phyloP scores from a whole-genome alignment of 169 alveolate genomes.

The Plasmodium vivax region DNA sequence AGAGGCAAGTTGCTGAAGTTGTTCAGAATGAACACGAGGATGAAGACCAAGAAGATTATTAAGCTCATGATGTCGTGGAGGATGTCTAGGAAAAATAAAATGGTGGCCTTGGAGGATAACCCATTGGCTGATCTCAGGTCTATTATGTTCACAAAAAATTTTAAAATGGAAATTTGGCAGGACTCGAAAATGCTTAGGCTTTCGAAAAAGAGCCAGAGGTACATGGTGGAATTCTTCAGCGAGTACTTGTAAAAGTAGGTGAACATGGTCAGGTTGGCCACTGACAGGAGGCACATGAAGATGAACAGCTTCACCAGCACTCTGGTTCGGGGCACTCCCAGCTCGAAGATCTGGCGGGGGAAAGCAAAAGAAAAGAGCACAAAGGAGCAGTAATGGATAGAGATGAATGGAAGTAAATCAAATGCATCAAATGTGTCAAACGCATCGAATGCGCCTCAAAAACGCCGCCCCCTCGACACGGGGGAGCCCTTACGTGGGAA shows the following conservation, averaged over 20 bases:
- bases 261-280: slow-evolving; percentile 78
- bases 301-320: slow-evolving; percentile 75
- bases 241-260: slow-evolving; percentile 76
- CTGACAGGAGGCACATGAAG: slow-evolving; percentile 79
- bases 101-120: slow-evolving; percentile 77
- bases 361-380: neutral
- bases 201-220: slow-evolving; percentile 90
- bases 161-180: slow-evolving; percentile 73
- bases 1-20: slow-evolving; percentile 89
- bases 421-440: neutral
- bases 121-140: slow-evolving; percentile 78
- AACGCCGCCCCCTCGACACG: neutral
- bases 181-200: slow-evolving; percentile 76
- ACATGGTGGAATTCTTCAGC: slow-evolving; percentile 84
- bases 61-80: slow-evolving; percentile 79
- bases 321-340: slow-evolving; percentile 84
- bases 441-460: neutral
- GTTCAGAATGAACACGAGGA: slow-evolving; percentile 84
- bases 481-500: slow-evolving; percentile 73
- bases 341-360: slow-evolving; percentile 85
- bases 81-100: slow-evolving; percentile 80
- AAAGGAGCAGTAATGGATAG: neutral
- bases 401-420: neutral
- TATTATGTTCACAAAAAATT: slow-evolving; percentile 74
- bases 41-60: slow-evolving; percentile 68